Conservation (phyloP, 345 rosid species). For the Physaria fendleri region DNA sequence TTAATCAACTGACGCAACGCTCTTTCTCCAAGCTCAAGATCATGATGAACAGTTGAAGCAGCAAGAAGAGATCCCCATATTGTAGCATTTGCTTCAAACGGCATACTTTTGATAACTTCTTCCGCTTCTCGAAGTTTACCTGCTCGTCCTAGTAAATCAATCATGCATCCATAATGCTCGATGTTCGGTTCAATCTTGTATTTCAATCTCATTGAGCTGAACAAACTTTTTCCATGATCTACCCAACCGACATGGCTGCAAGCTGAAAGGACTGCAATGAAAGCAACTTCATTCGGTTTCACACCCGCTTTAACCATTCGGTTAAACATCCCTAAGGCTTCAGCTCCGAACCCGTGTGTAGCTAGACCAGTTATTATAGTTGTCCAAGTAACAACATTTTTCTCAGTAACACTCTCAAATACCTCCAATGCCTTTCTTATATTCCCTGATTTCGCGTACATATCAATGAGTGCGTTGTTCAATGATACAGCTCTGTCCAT, state of each 20-base stretch:
- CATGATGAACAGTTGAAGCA: conserved; percentile 51
- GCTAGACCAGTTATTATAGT: conserved; percentile 61
- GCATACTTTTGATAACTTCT: conserved; percentile 44
- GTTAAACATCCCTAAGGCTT: conserved; percentile 60
- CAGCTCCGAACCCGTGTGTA: conserved; percentile 52
- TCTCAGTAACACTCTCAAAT: conserved; percentile 41
- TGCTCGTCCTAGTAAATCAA: conserved; percentile 62
- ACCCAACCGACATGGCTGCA: conserved; percentile 68
- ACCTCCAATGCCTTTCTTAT: conserved; percentile 47
- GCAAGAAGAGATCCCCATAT: conserved; percentile 84
- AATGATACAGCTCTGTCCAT: conserved; percentile 38
- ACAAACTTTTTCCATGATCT: conserved; percentile 40
- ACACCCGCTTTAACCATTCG: conserved; percentile 45
- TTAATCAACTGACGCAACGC: conserved; percentile 45
- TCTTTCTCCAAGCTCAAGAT: conserved; percentile 49
- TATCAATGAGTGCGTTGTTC: conserved; percentile 57
- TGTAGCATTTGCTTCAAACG: conserved; percentile 60
- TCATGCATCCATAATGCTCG: conserved; percentile 74
- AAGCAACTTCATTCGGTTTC: conserved; percentile 61
- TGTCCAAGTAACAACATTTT: conserved; percentile 65
- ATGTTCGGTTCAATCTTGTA: conserved; percentile 44
- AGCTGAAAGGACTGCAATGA: conserved; percentile 67
- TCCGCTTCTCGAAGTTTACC: conserved; percentile 56
- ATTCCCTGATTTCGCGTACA: conserved; percentile 66
- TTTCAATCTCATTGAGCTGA: conserved; percentile 37